Evolutionary conservation across 139 green algal species (phyloP).

Genomic region (Desmodesmus armatus): DNA sequence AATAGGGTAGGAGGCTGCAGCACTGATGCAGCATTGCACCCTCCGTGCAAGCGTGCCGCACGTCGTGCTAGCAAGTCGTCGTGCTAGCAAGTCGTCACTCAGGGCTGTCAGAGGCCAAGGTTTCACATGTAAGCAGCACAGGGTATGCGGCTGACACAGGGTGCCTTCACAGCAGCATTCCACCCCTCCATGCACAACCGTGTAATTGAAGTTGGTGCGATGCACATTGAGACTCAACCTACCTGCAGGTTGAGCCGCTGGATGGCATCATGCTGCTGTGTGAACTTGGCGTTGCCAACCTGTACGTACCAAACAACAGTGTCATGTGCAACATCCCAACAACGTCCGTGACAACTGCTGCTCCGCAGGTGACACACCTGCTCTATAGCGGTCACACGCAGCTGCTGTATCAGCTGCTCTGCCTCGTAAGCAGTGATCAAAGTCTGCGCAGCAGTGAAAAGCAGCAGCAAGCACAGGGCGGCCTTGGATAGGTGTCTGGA

Average conservation of each 20-base stretch:
- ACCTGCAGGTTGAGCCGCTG: conserved; percentile 64
- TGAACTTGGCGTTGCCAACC: conserved; percentile 29
- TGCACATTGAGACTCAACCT: not conserved
- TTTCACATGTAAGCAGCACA: not conserved
- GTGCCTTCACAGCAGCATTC: not conserved
- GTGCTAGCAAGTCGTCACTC: not conserved
- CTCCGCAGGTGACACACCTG: not conserved
- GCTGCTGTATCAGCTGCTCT: conserved; percentile 33
- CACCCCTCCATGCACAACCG: not conserved
- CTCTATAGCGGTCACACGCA: not conserved
- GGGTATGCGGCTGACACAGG: not conserved
- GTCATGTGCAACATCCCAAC: not conserved
- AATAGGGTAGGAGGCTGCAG: not conserved
- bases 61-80: not conserved
- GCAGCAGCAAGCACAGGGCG: too few relatives aligned
- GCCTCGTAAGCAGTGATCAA: conserved; percentile 35
- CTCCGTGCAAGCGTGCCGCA: not conserved
- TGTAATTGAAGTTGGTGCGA: not conserved
- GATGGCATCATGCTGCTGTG: conserved; percentile 44
- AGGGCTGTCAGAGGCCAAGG: too few relatives aligned
- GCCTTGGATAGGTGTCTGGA: not conserved
- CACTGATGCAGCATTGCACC: too few relatives aligned
- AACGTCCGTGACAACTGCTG: not conserved
- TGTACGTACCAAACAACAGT: not conserved
- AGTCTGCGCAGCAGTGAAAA: not conserved